These are phyloP conservation scores for Fistulinella prunicolor DNA, from an alignment of 768 basidiomycete genomes.

Conservation along the genomic window DNA sequence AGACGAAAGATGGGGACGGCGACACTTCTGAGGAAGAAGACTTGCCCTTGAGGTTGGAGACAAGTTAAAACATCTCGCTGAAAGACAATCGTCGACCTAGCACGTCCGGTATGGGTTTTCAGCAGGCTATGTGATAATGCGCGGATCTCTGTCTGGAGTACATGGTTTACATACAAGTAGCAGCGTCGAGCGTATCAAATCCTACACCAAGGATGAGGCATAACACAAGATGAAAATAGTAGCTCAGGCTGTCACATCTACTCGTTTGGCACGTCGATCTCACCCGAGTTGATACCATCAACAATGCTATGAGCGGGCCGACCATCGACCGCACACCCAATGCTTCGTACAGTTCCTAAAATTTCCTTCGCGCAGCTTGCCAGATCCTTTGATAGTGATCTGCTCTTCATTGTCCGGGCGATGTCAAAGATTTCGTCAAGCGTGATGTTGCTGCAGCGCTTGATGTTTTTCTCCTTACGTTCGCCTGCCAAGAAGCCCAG, in stretches of 20 bases:
- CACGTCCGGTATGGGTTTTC: too few relatives aligned
- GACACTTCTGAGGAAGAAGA: conserved; percentile 12
- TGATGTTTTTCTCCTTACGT: conserved; percentile 99
- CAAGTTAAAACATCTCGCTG: neutral
- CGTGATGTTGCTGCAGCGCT: conserved; percentile 91
- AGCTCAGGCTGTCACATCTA: conserved; percentile 46
- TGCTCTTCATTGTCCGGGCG: conserved; percentile 92
- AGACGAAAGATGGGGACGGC: conserved; percentile 10
- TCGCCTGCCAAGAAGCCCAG: conserved; percentile 63
- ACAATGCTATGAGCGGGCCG: conserved; percentile 91
- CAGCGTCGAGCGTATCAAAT: too few relatives aligned
- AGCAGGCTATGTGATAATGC: too few relatives aligned
- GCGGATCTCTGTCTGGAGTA: too few relatives aligned
- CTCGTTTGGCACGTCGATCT: conserved; percentile 84
- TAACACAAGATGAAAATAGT: too few relatives aligned
- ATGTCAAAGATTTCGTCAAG: conserved; percentile 94
- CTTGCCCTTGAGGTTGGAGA: conserved; percentile 15
- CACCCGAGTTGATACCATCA: conserved; percentile 79
- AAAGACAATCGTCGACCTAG: neutral
- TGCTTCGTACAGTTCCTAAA: conserved; percentile 92
- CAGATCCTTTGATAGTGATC: conserved; percentile 90
- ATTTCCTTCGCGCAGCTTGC: conserved; percentile 95
- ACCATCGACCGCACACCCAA: conserved; percentile 96
- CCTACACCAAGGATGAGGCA: too few relatives aligned
- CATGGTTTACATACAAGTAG: too few relatives aligned